Base-by-base conservation (phyloP, 352 stramenopile species). In the Aphanomyces stellatus region DNA sequence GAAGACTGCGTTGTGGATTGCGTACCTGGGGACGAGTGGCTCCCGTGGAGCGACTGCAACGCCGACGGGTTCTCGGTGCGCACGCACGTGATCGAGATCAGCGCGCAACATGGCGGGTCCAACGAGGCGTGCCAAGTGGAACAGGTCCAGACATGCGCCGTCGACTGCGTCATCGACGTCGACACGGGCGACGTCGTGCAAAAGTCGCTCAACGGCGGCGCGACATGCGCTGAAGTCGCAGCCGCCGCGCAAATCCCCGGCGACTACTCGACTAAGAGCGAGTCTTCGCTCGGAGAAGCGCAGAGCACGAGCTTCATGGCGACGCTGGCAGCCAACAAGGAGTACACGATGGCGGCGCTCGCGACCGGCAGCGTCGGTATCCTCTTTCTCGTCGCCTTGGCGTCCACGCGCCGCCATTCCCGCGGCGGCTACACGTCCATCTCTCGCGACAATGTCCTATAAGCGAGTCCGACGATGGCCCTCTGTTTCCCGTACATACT, bases 161-260 rank as follows among this genome's bases (percentile, higher is more conserved):
- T 62, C 24, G 53, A 62, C 53, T 62, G 53, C 53, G 53, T 31
- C 31, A 62, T 62, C 30, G 53, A 62, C 35, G 7, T 31, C 7
- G 30, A 25, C 24, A 33, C 53, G 5, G 30, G 53, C 33, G 53
- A 62, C 7, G 34, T 62, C 17, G 11, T 48, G 17, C 30, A 48
- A 19, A 17, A 25, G 28, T 27, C 53, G 31, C 34, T 42, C 53
- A 62, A 62, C 30, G 53, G 53, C 22, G 53, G 53, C 35, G n/a
- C 42, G 49, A 35, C 49, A 24, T 57, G 49, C 49, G 28, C 22
- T 15, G 33, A 57, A n/a, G 25, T 57, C 19, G 49, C 49, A 24
- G 49, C 49, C 7, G 49, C 30, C 30, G 22, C n/a, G 19, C 17
- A 37, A 22, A 15, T 57, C 49, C 49, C 49, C 11, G 49, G 49